These are phyloP conservation scores for Fusarium sp. DNA, from an alignment of 2,329 filamentous ascomycete genomes.

Conservation along the genomic window DNA sequence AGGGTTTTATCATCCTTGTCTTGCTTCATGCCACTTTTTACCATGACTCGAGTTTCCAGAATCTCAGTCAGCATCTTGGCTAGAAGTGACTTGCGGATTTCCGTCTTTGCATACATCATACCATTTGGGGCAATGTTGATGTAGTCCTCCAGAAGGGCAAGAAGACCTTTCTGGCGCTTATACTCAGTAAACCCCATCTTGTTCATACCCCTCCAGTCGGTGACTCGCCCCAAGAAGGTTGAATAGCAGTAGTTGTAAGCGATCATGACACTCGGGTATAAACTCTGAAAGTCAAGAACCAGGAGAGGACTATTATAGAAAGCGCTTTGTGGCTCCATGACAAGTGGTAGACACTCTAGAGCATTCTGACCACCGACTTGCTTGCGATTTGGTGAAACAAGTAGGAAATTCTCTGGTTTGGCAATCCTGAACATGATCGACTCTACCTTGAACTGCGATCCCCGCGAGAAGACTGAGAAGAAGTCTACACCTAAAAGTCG, in stretches of 20 bases:
- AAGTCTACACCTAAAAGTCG: slow-evolving; percentile 94
- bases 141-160: slow-evolving; percentile 82
- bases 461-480: slow-evolving; percentile 92
- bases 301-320: slow-evolving; percentile 92
- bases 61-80: slow-evolving; percentile 98
- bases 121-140: slow-evolving; percentile 96
- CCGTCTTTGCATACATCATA: slow-evolving; percentile 90
- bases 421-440: slow-evolving; percentile 99
- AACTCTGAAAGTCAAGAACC: slow-evolving; percentile 93
- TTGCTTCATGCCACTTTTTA: slow-evolving; percentile 95
- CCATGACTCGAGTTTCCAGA: slow-evolving; percentile 95
- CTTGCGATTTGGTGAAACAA: slow-evolving; percentile 88
- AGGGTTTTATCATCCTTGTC: slow-evolving; percentile 88
- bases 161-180: slow-evolving; percentile 75
- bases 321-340: slow-evolving; percentile 96
- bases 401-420: slow-evolving; percentile 92
- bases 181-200: slow-evolving; percentile 97
- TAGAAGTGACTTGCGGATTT: slow-evolving; percentile 87
- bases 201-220: slow-evolving; percentile 87
- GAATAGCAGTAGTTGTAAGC: slow-evolving; percentile 99
- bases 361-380: slow-evolving; percentile 96
- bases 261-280: slow-evolving; percentile 98
- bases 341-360: slow-evolving; percentile 89
- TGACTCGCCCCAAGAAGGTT: slow-evolving; percentile 88
- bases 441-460: slow-evolving; percentile 98